Percentiles rank a stretch among this genome's conserved stretches.
These are phyloP conservation scores for Salvia hispanica DNA, from an alignment of 257 asterid genomes.

Conservation along the genomic window DNA sequence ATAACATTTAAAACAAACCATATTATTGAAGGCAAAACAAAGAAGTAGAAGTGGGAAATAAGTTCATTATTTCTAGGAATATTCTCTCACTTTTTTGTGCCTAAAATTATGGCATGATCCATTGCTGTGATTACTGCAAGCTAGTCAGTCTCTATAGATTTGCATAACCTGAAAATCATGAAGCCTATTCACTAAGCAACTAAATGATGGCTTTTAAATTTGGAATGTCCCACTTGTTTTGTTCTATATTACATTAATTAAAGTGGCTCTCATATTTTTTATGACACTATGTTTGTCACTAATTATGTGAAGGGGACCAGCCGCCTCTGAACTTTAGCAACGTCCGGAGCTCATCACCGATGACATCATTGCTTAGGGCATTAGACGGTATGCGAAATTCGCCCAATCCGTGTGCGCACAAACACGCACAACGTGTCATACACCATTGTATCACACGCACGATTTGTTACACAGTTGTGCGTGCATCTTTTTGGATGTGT, in stretches of 20 bases:
- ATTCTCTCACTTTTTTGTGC: no score
- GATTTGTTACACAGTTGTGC: no score
- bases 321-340: background rate
- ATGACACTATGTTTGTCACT: background rate
- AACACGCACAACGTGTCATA: no score
- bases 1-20: no score
- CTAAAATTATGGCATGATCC: background rate
- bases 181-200: background rate
- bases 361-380: constrained; percentile 19
- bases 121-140: background rate
- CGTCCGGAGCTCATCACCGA: constrained; percentile 11
- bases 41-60: no score
- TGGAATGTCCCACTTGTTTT: background rate
- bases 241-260: background rate
- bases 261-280: background rate
- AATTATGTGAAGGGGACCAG: constrained; percentile 15
- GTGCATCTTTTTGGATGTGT: no score
- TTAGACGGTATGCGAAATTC: no score
- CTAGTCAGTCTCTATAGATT: background rate
- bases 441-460: no score
- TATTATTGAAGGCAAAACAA: no score
- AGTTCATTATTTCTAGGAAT: no score
- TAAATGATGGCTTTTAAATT: background rate
- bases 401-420: no score
- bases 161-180: constrained; percentile 3